These are phyloP conservation scores for Vaccinium myrtillus DNA, from an alignment of 148 eudicot species.

Conservation along the genomic window DNA sequence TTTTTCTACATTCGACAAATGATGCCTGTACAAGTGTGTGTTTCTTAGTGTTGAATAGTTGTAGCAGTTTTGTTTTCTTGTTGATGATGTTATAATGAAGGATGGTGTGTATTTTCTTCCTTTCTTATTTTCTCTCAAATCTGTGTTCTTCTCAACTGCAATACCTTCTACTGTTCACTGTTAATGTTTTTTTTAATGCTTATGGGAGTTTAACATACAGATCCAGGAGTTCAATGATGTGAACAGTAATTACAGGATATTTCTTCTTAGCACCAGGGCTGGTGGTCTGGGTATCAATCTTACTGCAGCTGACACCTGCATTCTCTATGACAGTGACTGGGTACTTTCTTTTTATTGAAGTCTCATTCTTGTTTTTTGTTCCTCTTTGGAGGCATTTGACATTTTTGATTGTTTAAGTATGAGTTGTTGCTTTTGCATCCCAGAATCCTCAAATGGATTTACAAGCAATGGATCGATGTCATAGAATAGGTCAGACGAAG, in stretches of 20 bases:
- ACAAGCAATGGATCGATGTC: slow-evolving; percentile 99
- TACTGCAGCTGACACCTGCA: slow-evolving; percentile 96
- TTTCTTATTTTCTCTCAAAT: slow-evolving; percentile 1
- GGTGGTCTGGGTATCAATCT: slow-evolving; percentile 98
- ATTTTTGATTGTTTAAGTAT: not conserved
- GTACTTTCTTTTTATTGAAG: slow-evolving; percentile 33
- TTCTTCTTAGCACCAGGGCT: slow-evolving; percentile 97
- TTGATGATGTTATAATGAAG: not conserved
- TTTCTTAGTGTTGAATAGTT: not conserved
- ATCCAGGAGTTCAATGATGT: slow-evolving; percentile 82
- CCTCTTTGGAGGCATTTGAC: not conserved
- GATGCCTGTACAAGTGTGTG: not conserved
- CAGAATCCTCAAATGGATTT: slow-evolving; percentile 99
- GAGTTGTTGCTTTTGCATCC: slow-evolving; percentile 20
- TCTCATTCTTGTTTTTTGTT: not conserved
- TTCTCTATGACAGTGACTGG: slow-evolving; percentile 98
- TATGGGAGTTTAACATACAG: slow-evolving; percentile 36
- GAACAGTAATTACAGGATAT: slow-evolving; percentile 60
- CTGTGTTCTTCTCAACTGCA: not conserved
- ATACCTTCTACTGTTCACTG: not conserved
- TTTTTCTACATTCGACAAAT: not conserved
- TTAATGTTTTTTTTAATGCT: not conserved
- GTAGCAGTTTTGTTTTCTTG: not conserved
- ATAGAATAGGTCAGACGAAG: slow-evolving; percentile 97
- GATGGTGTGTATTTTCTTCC: not conserved